phyloP scores from a whole-genome alignment of 805 yeast species.

The Wickerhamomyces bovis region DNA sequence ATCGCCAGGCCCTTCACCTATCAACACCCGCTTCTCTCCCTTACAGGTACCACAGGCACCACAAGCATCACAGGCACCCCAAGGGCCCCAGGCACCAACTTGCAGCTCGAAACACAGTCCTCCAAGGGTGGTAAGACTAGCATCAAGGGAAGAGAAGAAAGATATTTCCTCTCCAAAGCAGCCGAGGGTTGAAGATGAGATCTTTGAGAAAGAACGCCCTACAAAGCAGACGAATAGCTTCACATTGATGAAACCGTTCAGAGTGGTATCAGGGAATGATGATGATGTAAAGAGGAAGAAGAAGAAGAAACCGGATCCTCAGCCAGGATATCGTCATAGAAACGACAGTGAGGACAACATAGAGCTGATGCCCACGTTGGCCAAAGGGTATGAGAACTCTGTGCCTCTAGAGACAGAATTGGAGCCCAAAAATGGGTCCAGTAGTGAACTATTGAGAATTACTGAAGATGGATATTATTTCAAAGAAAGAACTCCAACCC shows the following conservation, averaged over 20 bases:
- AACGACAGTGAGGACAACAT: conserved; percentile 17
- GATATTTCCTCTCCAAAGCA: not conserved
- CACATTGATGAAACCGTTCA: not conserved
- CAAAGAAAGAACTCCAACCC: not conserved
- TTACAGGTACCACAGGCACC: not conserved
- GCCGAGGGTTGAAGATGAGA: not conserved
- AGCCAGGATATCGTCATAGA: conserved; percentile 8
- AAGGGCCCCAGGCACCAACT: too few relatives aligned
- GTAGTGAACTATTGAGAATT: conserved; percentile 19
- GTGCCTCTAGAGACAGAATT: conserved; percentile 7
- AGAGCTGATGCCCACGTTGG: conserved; percentile 23
- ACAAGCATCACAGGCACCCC: not conserved
- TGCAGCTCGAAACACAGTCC: too few relatives aligned
- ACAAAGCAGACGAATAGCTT: not conserved
- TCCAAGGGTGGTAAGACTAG: not conserved
- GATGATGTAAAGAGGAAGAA: not conserved
- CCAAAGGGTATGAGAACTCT: conserved; percentile 24
- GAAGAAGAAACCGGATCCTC: not conserved
- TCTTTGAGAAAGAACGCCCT: not conserved
- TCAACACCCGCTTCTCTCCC: not conserved
- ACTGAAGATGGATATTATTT: conserved; percentile 21
- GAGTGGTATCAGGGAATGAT: not conserved
- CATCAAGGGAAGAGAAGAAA: not conserved
- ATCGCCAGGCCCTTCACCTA: not conserved
- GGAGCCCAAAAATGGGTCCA: conserved; percentile 4